phyloP scores from a whole-genome alignment of 2,329 filamentous ascomycete species.

The Herpomyces periplanetae region DNA sequence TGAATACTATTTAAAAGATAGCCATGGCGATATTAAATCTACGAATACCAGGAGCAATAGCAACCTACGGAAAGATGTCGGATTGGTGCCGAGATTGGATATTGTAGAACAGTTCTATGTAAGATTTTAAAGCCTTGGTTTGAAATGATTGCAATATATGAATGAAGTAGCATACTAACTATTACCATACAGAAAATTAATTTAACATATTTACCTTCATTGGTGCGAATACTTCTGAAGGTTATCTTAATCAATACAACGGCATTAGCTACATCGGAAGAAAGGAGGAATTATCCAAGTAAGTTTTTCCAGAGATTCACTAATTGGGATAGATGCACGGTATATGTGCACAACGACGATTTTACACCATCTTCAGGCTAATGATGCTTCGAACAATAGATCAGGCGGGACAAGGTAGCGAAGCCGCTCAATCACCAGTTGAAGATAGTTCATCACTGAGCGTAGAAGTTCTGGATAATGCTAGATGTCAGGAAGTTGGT shows the following conservation, averaged over 20 bases:
- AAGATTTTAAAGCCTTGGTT: conserved; percentile 10
- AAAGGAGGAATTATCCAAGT: conserved; percentile 12
- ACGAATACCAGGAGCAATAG: conserved; percentile 6
- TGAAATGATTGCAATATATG: no score
- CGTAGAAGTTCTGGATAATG: conserved; percentile 34
- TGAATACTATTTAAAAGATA: conserved; percentile 1
- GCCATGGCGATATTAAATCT: conserved; percentile 7
- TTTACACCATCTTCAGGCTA: conserved; percentile 5
- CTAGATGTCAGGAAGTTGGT: conserved; percentile 47
- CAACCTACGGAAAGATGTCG: conserved; percentile 15
- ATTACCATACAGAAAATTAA: conserved; percentile 17
- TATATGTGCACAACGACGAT: no score
- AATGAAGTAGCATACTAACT: conserved; percentile 1
- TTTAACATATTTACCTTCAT: conserved; percentile 52
- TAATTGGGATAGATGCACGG: no score
- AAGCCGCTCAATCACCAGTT: conserved; percentile 9
- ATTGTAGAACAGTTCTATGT: conserved; percentile 57
- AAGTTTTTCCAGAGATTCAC: conserved; percentile 11
- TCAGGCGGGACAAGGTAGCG: conserved; percentile 4
- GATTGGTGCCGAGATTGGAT: conserved; percentile 23
- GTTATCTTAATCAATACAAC: conserved; percentile 58
- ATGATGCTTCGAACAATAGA: conserved; percentile 2
- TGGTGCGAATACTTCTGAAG: conserved; percentile 69
- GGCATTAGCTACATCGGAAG: conserved; percentile 24
- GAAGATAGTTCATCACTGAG: conserved; percentile 1